A percentile compares a stretch with the other conserved stretches of the same genome.
These are phyloP conservation scores for Phytophthora chlamydospora DNA, from an alignment of 352 stramenopile genomes.

Conservation along the genomic window DNA sequence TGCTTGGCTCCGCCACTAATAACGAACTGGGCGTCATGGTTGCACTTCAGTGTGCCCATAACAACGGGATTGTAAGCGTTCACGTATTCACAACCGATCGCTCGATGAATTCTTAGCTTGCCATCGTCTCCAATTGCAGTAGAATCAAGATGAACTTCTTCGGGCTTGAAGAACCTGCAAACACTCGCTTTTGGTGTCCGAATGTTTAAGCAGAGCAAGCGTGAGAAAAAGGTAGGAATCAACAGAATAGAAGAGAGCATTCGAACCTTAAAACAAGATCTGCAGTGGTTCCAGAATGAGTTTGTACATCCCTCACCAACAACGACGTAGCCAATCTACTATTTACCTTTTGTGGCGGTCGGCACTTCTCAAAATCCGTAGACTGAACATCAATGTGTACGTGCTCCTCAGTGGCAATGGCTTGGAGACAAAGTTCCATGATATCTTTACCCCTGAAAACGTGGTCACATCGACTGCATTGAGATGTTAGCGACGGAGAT, in stretches of 20 bases:
- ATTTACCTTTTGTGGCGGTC: not conserved
- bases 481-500: not conserved
- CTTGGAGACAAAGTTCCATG: slow-evolving; percentile 1
- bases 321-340: not conserved
- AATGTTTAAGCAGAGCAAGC: not conserved
- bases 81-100: slow-evolving; percentile 27
- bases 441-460: slow-evolving; percentile 9
- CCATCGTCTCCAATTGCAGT: slow-evolving; percentile 1
- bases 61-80: slow-evolving; percentile 29
- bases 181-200: too few species aligned
- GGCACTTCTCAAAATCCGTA: slow-evolving; percentile 3
- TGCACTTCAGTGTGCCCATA: slow-evolving; percentile 20
- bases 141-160: not conserved
- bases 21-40: slow-evolving; percentile 32
- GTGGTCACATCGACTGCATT: not conserved
- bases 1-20: not conserved
- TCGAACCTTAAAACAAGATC: slow-evolving; percentile 14
- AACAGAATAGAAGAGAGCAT: not conserved
- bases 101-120: slow-evolving; percentile 2
- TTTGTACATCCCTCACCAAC: slow-evolving; percentile 14
- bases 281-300: slow-evolving; percentile 19
- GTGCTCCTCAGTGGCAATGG: not conserved
- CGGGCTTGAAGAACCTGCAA: too few species aligned
- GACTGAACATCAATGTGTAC: not conserved
- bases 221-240: too few species aligned